Evolutionary conservation across 306 rosid genomes (phyloP).

Genomic region (Lathyrus oleraceus): DNA sequence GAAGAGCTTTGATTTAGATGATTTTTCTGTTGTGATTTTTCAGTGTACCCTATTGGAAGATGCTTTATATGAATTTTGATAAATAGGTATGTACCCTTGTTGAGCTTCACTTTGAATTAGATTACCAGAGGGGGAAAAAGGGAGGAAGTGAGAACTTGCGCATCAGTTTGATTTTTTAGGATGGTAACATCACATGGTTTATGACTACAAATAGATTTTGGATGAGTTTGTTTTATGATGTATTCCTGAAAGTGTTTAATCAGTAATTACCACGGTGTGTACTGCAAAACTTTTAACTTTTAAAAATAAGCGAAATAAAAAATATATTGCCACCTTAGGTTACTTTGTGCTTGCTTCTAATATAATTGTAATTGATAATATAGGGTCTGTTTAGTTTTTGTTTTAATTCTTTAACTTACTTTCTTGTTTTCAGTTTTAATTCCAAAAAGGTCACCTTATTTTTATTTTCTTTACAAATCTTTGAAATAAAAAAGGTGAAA

Average conservation of each 20-base stretch:
- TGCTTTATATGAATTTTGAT: slow-evolving; percentile 30
- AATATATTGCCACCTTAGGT: slow-evolving; percentile 10
- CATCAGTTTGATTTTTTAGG: slow-evolving; percentile 29
- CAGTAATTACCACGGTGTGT: not conserved
- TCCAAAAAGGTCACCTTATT: not conserved
- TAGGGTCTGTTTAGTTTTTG: not conserved
- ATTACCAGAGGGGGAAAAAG: slow-evolving; percentile 15
- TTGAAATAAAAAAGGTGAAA: not conserved
- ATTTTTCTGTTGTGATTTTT: slow-evolving; percentile 36
- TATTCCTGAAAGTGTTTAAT: slow-evolving; percentile 19
- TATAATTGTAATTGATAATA: not conserved
- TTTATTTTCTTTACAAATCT: not conserved
- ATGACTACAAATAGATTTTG: slow-evolving; percentile 22
- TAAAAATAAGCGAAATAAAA: not conserved
- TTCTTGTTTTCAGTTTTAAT: not conserved
- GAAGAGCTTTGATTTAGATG: slow-evolving; percentile 40
- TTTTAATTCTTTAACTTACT: not conserved
- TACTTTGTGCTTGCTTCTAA: slow-evolving; percentile 19
- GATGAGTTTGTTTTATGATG: slow-evolving; percentile 25
- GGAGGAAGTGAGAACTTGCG: slow-evolving; percentile 15
- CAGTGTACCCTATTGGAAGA: slow-evolving; percentile 20
- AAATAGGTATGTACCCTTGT: slow-evolving; percentile 36
- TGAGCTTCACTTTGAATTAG: slow-evolving; percentile 35
- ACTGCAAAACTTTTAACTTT: slow-evolving; percentile 16
- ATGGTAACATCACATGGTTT: slow-evolving; percentile 29